These are phyloP conservation scores for Podospora australis DNA, from an alignment of 495 filamentous ascomycete species.

Conservation along the genomic window DNA sequence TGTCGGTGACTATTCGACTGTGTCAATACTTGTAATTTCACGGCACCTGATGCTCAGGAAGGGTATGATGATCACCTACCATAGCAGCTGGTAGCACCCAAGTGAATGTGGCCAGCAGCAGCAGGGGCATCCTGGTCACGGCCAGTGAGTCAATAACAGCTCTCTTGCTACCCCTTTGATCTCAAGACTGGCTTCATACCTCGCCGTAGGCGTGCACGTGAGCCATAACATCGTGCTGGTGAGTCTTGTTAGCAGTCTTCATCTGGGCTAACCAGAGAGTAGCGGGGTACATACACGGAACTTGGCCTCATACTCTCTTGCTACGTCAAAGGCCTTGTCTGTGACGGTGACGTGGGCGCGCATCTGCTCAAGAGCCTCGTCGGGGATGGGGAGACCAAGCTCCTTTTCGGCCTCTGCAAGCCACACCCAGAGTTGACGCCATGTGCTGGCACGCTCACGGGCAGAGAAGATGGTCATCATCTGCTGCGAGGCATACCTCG, in stretches of 20 bases:
- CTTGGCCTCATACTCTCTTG: constrained; percentile 63
- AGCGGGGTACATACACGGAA: constrained; percentile 10
- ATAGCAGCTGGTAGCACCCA: constrained; percentile 42
- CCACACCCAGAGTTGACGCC: constrained; percentile 77
- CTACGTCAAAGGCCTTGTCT: constrained; percentile 73
- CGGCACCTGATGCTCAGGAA: too few relatives aligned
- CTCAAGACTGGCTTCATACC: constrained; percentile 32
- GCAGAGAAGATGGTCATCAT: constrained; percentile 63
- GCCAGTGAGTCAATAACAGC: background rate
- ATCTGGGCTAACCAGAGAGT: background rate
- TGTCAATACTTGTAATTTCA: constrained; percentile 9
- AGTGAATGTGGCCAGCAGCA: constrained; percentile 84
- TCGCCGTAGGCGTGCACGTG: constrained; percentile 57
- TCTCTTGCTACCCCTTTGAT: background rate
- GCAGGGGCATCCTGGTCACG: constrained; percentile 53
- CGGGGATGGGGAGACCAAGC: constrained; percentile 55
- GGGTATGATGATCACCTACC: constrained; percentile 18
- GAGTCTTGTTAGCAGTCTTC: constrained; percentile 3
- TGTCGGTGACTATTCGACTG: constrained; percentile 56
- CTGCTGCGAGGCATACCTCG: constrained; percentile 60
- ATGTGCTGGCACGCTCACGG: constrained; percentile 63
- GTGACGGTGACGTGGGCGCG: constrained; percentile 61
- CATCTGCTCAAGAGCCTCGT: constrained; percentile 72
- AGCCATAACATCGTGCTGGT: constrained; percentile 55
- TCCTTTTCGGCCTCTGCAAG: constrained; percentile 79